phyloP scores from a whole-genome alignment of 345 rosid genomes.

The Brassica rapa region DNA sequence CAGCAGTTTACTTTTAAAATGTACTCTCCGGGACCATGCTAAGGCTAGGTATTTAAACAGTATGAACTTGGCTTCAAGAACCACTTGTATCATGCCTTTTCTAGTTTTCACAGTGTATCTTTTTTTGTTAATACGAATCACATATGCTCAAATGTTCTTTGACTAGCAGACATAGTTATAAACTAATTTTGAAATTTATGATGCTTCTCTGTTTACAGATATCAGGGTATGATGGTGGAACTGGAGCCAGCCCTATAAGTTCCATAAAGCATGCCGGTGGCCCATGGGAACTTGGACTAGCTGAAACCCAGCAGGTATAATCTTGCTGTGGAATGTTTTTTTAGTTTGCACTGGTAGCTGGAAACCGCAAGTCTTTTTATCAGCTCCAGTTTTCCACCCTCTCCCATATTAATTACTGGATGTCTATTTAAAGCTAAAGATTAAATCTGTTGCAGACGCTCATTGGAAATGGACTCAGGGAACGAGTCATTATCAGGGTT shows the following conservation, averaged over 20 bases:
- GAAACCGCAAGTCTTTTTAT: background rate
- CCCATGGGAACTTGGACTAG: constrained; percentile 97
- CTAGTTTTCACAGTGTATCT: too few species aligned
- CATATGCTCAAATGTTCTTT: background rate
- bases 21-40: background rate
- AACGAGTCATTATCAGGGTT: constrained; percentile 93
- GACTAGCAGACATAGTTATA: background rate
- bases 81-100: background rate
- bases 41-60: constrained; percentile 7
- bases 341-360: background rate
- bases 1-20: constrained; percentile 17
- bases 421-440: constrained; percentile 23
- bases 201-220: constrained; percentile 55
- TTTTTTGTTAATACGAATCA: too few species aligned
- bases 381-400: background rate
- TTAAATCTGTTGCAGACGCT: constrained; percentile 69
- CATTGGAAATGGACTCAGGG: constrained; percentile 91
- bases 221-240: constrained; percentile 99
- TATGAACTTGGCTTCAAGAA: background rate
- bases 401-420: constrained; percentile 2
- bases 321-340: too few species aligned
- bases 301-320: constrained; percentile 84
- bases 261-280: constrained; percentile 99
- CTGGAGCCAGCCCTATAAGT: constrained; percentile 98
- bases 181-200: background rate